Percentiles rank a stretch among this genome's conserved stretches.
Evolutionary conservation across 2,329 filamentous ascomycete genomes (phyloP).

Genomic region (Colletotrichum brevisporum): DNA sequence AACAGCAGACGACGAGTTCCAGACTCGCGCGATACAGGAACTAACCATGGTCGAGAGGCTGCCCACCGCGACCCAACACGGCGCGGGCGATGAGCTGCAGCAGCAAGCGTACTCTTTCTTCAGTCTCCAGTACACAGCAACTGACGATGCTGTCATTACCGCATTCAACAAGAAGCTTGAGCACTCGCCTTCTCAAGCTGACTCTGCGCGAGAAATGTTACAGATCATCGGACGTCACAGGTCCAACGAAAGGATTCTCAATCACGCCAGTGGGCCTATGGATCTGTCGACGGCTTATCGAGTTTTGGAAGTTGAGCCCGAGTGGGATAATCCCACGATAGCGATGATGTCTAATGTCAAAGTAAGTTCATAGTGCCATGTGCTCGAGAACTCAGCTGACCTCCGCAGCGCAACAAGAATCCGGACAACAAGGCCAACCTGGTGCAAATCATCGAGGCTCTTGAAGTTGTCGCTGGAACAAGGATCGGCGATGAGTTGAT

Average conservation of each 20-base stretch:
- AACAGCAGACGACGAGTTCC: constrained; percentile 36
- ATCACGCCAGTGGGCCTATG: constrained; percentile 29
- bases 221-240: constrained; percentile 43
- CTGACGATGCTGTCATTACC: constrained; percentile 42
- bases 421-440: constrained; percentile 22
- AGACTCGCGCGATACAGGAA: constrained; percentile 34
- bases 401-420: constrained; percentile 24
- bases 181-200: constrained; percentile 42
- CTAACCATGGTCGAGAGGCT: constrained; percentile 33
- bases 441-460: constrained; percentile 24
- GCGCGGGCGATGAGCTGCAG: constrained; percentile 31
- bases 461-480: constrained; percentile 26
- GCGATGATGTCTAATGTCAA: constrained; percentile 34
- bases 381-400: background rate
- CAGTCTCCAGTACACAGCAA: constrained; percentile 32
- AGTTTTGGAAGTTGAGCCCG: constrained; percentile 25
- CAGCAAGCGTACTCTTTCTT: constrained; percentile 38
- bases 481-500: constrained; percentile 30
- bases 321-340: constrained; percentile 30
- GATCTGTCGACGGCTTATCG: constrained; percentile 32
- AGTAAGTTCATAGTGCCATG: constrained; percentile 9
- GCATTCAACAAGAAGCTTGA: constrained; percentile 43
- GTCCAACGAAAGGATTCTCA: constrained; percentile 26
- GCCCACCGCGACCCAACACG: constrained; percentile 2
- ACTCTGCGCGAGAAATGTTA: constrained; percentile 42